These are phyloP conservation scores for Abrus pulchellus DNA, from an alignment of 306 rosid genomes.

Conservation along the genomic window DNA sequence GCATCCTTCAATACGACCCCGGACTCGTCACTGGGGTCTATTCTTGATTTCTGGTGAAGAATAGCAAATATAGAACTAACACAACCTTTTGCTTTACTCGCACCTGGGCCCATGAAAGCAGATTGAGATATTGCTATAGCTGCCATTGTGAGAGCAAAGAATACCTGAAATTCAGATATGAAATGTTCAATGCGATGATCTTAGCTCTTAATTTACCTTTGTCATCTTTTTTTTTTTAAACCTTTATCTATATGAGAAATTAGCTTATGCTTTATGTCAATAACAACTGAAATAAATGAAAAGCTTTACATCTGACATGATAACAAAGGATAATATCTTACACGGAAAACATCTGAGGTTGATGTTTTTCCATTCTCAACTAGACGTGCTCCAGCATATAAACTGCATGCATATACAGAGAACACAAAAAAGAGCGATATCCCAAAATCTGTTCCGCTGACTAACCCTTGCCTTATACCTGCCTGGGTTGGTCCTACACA, in stretches of 20 bases:
- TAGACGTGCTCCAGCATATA: constrained; percentile 73
- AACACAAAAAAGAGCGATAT: constrained; percentile 59
- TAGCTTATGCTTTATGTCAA: constrained; percentile 20
- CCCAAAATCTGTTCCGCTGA: constrained; percentile 69
- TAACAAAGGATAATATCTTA: constrained; percentile 43
- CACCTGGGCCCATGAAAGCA: constrained; percentile 60
- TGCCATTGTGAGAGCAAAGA: constrained; percentile 69
- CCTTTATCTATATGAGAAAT: not conserved
- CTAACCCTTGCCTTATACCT: constrained; percentile 69
- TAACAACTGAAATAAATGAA: constrained; percentile 14
- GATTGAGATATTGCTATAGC: constrained; percentile 68
- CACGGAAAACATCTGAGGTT: constrained; percentile 64
- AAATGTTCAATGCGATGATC: constrained; percentile 17
- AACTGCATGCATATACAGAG: constrained; percentile 61
- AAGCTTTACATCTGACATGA: constrained; percentile 1
- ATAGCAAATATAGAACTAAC: constrained; percentile 76
- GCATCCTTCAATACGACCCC: constrained; percentile 61
- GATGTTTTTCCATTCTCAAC: constrained; percentile 62
- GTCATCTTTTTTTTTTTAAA: not conserved
- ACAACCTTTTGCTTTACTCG: constrained; percentile 66
- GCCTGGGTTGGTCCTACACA: constrained; percentile 67
- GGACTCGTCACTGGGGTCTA: constrained; percentile 63
- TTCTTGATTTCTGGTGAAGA: constrained; percentile 69
- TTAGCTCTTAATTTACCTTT: not conserved
- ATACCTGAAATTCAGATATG: constrained; percentile 60